These are phyloP conservation scores for Moringa oleifera DNA, from an alignment of 345 rosid genomes.

Conservation along the genomic window DNA sequence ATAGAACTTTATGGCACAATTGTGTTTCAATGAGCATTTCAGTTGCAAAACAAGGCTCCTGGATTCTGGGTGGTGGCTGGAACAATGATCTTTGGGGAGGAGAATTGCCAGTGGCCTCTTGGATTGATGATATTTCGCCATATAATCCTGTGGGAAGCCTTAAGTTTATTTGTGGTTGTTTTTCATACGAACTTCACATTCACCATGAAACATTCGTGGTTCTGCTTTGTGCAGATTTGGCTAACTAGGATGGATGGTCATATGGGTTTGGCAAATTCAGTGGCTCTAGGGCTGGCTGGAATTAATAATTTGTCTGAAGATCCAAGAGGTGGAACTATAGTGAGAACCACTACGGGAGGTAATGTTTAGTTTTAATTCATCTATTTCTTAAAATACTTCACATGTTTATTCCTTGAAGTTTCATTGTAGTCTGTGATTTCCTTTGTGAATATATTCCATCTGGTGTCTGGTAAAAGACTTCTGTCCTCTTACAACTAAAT, in stretches of 20 bases:
- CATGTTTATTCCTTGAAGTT: too few species aligned
- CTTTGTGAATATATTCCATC: too few species aligned
- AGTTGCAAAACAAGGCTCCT: slow-evolving; percentile 60
- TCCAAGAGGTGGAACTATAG: slow-evolving; percentile 70
- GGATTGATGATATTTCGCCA: slow-evolving; percentile 77
- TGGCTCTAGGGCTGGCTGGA: slow-evolving; percentile 63
- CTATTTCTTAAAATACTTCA: too few species aligned
- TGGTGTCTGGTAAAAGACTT: too few species aligned
- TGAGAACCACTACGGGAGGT: slow-evolving; percentile 62
- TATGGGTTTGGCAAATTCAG: slow-evolving; percentile 86
- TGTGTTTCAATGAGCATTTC: slow-evolving; percentile 1
- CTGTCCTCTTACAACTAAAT: too few species aligned
- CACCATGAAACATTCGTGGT: neutral
- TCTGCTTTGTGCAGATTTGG: slow-evolving; percentile 53
- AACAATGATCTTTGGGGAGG: slow-evolving; percentile 98
- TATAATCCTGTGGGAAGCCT: slow-evolving; percentile 59
- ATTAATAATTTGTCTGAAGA: slow-evolving; percentile 47
- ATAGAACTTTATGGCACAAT: neutral
- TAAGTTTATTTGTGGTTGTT: neutral
- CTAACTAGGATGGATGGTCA: slow-evolving; percentile 88
- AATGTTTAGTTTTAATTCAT: too few species aligned
- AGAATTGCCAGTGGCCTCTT: slow-evolving; percentile 68
- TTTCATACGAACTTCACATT: neutral
- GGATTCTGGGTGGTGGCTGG: slow-evolving; percentile 97
- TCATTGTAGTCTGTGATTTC: too few species aligned